Percentiles rank a stretch among this genome's conserved stretches.
Conservation (phyloP, 2,329 filamentous ascomycete species). For the Fusarium sp. region DNA sequence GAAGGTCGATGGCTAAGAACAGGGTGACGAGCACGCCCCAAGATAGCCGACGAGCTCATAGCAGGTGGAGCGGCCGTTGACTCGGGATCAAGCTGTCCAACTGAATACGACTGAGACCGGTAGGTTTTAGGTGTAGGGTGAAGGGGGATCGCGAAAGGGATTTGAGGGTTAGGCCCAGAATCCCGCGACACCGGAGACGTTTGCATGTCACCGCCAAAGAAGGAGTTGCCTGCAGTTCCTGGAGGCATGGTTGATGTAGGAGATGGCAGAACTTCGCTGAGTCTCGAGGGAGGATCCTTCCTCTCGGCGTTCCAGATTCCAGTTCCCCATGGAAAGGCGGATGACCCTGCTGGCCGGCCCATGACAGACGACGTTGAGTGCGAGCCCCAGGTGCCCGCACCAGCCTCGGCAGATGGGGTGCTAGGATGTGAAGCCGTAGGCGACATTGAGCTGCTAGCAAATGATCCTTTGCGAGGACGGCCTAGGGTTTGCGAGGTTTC, state of each 20-base stretch:
- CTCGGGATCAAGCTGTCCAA: conserved; percentile 87
- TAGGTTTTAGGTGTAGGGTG: conserved; percentile 94
- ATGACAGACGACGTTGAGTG: conserved; percentile 62
- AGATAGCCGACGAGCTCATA: conserved; percentile 60
- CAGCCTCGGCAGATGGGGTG: conserved; percentile 77
- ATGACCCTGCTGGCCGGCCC: conserved; percentile 60
- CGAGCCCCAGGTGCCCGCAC: conserved; percentile 65
- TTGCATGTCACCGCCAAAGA: conserved; percentile 65
- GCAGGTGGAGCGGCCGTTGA: conserved; percentile 51
- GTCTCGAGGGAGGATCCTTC: conserved; percentile 80
- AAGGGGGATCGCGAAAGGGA: conserved; percentile 88
- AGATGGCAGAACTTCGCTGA: conserved; percentile 80
- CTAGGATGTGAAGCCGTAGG: conserved; percentile 84
- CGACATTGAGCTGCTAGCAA: conserved; percentile 81
- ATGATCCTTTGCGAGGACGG: conserved; percentile 79
- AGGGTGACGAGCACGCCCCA: conserved; percentile 70
- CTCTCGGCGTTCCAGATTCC: conserved; percentile 87
- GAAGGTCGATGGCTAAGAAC: conserved; percentile 85
- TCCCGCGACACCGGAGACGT: conserved; percentile 65
- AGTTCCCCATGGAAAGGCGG: conserved; percentile 78
- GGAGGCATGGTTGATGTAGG: conserved; percentile 73
- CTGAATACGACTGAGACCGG: conserved; percentile 95
- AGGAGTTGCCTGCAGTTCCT: conserved; percentile 57
- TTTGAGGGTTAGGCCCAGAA: conserved; percentile 70
- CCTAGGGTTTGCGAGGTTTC: conserved; percentile 76